These are phyloP conservation scores for Sugiyamaella mastotermitis DNA, from an alignment of 805 yeast genomes.

Conservation along the genomic window DNA sequence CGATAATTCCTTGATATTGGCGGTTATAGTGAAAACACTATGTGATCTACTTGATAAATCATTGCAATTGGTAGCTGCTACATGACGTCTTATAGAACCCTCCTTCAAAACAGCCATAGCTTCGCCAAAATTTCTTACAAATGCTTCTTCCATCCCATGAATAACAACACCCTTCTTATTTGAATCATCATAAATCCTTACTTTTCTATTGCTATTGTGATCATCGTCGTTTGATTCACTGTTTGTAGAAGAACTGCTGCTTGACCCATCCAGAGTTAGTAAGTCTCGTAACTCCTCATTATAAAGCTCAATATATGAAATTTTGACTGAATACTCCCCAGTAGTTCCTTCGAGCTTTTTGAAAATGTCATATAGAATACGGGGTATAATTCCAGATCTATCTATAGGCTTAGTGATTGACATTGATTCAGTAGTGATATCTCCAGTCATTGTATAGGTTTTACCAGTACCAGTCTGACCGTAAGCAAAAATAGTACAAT, in stretches of 20 bases:
- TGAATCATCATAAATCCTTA: constrained; percentile 2
- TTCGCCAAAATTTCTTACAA: constrained; percentile 42
- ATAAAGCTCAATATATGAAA: constrained; percentile 79
- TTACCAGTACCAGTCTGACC: constrained; percentile 94
- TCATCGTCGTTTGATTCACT: too few relatives aligned
- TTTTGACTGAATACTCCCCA: constrained; percentile 61
- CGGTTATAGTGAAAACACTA: constrained; percentile 60
- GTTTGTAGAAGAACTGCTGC: too few relatives aligned
- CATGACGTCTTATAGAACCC: constrained; percentile 61
- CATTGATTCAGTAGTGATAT: constrained; percentile 34
- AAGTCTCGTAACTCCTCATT: constrained; percentile 81
- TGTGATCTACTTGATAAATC: constrained; percentile 77
- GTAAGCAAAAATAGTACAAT: constrained; percentile 78
- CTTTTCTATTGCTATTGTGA: constrained; percentile 32
- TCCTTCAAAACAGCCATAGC: constrained; percentile 46
- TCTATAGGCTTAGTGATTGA: not conserved
- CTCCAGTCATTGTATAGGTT: constrained; percentile 69
- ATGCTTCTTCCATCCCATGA: constrained; percentile 53
- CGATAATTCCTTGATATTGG: constrained; percentile 27
- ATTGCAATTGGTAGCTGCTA: constrained; percentile 73
- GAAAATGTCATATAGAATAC: constrained; percentile 53
- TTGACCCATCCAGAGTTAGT: constrained; percentile 30
- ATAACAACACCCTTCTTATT: constrained; percentile 38
- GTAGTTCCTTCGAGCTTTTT: constrained; percentile 25
- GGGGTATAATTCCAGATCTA: constrained; percentile 50